Base-by-base conservation (phyloP, 1,139 yeast species). In the Scheffersomyces segobiensis region DNA sequence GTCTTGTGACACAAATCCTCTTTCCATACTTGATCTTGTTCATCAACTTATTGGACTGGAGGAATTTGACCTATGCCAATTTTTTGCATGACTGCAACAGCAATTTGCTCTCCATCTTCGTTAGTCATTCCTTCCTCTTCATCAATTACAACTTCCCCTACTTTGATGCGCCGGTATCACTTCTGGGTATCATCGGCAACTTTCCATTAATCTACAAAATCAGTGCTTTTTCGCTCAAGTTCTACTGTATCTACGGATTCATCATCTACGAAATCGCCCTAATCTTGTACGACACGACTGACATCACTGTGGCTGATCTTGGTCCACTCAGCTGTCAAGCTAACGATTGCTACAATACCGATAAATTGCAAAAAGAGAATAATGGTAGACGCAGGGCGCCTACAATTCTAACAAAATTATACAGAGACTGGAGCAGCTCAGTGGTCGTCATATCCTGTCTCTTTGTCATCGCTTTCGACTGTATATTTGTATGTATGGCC, bases 161-260 rank as follows among this genome's bases (percentile, higher is more conserved):
- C 49, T 53, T 61, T 52, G 55, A 53, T 6, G 53, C 57, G 42
- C 42, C 55, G 10, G 39, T 47, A 3, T 47, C 57, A 5, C 50
- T 61, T 48, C 14, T 14, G 42, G 42, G 42, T 17, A 20, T 26
- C 17, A n/a, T 48, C 3, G 6, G 26, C 14, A 48, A 48, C 50
- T 21, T 48, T 19, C 50, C 50, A 20, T 19, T 48, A 14, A 32
- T 56, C 7, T 71, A 67, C 60, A 62, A 65, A 46, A 21, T 64
- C 3, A 61, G 67, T 39, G 59, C 65, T 22, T 66, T 67, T 55
- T 62, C 68, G 21, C 52, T 71, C 56, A 74, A 74, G 59, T 67
- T 74, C 56, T 71, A 67, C 57, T 68, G 75, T 57, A 68, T 74
- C 48, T 68, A 67, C 54, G 71, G 66, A 59, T 73, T 66, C 53